These are phyloP conservation scores for Alternaria sp. DNA, from an alignment of 2,329 filamentous ascomycete genomes.

Conservation along the genomic window DNA sequence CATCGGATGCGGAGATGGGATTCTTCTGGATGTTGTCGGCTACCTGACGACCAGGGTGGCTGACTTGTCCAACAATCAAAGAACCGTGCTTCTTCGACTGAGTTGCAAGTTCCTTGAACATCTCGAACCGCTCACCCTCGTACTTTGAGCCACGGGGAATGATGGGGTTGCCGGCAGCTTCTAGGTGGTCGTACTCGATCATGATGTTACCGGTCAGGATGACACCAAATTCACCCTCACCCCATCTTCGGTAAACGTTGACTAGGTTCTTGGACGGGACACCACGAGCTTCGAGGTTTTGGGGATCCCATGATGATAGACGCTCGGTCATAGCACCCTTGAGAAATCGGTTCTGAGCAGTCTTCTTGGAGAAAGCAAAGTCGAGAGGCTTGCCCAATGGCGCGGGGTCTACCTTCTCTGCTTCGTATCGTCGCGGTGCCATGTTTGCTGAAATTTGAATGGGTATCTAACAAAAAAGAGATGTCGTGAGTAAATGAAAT, in stretches of 20 bases:
- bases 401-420: slow-evolving; percentile 51
- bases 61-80: slow-evolving; percentile 68
- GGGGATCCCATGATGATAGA: slow-evolving; percentile 67
- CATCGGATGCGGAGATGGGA: slow-evolving; percentile 61
- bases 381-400: slow-evolving; percentile 55
- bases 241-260: slow-evolving; percentile 66
- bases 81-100: slow-evolving; percentile 65
- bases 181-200: slow-evolving; percentile 69
- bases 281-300: slow-evolving; percentile 61
- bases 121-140: slow-evolving; percentile 66
- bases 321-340: slow-evolving; percentile 74
- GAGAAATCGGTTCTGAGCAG: slow-evolving; percentile 70
- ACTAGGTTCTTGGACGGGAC: slow-evolving; percentile 63
- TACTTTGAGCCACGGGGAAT: slow-evolving; percentile 63
- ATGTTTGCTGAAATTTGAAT: slow-evolving; percentile 28
- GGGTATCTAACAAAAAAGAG: slow-evolving; percentile 9
- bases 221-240: slow-evolving; percentile 53
- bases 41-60: slow-evolving; percentile 69
- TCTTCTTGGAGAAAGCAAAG: slow-evolving; percentile 60
- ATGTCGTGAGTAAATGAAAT: neutral
- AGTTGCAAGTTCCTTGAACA: slow-evolving; percentile 64
- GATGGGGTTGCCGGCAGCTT: slow-evolving; percentile 65
- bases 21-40: slow-evolving; percentile 55
- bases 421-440: slow-evolving; percentile 52
- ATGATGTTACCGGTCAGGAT: slow-evolving; percentile 71